These are phyloP conservation scores for Paracorniculantispora psalliotae DNA, from an alignment of 2,329 filamentous ascomycete genomes.

Conservation along the genomic window DNA sequence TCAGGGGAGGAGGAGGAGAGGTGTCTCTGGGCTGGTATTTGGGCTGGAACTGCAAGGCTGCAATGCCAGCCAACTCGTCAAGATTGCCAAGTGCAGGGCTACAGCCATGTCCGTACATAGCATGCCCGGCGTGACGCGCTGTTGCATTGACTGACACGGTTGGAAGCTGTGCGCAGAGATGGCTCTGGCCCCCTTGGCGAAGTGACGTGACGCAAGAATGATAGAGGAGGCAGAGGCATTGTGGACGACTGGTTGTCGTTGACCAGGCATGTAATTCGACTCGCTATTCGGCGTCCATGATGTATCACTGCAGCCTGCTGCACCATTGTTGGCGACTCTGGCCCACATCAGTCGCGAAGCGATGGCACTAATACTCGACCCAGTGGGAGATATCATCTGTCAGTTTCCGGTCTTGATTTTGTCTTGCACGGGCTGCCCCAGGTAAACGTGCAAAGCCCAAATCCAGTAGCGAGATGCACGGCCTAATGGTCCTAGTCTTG, in stretches of 20 bases:
- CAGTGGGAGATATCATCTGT: not conserved
- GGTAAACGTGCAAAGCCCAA: not conserved
- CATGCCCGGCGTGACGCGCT: not conserved
- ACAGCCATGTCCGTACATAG: not conserved
- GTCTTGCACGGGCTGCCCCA: not conserved
- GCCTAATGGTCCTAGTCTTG: not conserved
- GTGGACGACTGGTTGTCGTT: not conserved
- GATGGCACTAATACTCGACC: not conserved
- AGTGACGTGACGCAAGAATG: not conserved
- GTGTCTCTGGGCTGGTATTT: not conserved
- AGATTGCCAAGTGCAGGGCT: not conserved
- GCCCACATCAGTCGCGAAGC: not conserved
- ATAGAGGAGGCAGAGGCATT: not conserved
- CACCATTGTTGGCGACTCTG: not conserved
- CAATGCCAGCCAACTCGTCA: not conserved
- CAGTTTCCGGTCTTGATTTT: not conserved
- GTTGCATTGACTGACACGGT: not conserved
- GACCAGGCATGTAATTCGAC: not conserved
- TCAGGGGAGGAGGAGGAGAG: not conserved
- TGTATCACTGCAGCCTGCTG: not conserved
- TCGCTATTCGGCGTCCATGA: not conserved
- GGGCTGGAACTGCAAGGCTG: conserved; percentile 2
- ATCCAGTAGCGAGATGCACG: not conserved
- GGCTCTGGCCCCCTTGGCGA: not conserved
- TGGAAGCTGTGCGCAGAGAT: not conserved